A percentile compares a stretch with the other conserved stretches of the same genome.
These are phyloP conservation scores for Hygrophoropsis aurantiaca DNA, from an alignment of 768 basidiomycete species.

Conservation along the genomic window DNA sequence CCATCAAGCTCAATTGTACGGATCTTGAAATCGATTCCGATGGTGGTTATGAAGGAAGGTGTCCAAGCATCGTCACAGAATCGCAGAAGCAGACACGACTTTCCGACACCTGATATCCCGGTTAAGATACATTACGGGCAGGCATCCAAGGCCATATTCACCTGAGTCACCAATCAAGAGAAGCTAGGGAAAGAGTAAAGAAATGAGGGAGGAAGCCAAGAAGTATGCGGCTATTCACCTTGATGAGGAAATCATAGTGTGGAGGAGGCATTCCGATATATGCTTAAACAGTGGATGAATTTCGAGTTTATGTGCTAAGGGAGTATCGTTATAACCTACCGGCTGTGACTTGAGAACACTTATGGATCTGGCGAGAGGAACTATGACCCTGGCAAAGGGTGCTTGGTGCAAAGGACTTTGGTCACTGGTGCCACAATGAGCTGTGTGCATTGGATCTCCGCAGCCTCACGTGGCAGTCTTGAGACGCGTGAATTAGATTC, in stretches of 20 bases:
- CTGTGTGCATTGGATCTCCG: constrained; percentile 14
- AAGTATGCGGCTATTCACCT: constrained; percentile 45
- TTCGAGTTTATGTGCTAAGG: background rate
- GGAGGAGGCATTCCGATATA: constrained; percentile 70
- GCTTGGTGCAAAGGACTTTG: background rate
- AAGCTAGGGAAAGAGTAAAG: constrained; percentile 49
- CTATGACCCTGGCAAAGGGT: background rate
- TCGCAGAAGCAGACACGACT: constrained; percentile 91
- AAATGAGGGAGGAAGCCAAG: constrained; percentile 3
- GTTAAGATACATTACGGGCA: constrained; percentile 4
- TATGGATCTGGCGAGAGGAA: background rate
- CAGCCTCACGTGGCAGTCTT: constrained; percentile 21
- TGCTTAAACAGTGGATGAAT: constrained; percentile 2
- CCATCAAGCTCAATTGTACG: constrained; percentile 98
- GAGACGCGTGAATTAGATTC: no score
- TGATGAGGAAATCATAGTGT: constrained; percentile 98
- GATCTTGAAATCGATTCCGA: constrained; percentile 99
- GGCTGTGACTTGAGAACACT: background rate
- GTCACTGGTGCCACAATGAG: background rate
- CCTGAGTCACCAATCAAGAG: constrained; percentile 97
- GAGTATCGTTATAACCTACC: background rate
- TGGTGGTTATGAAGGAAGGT: constrained; percentile 98
- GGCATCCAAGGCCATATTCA: constrained; percentile 25
- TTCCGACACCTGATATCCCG: constrained; percentile 73
- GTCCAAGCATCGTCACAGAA: constrained; percentile 99